A percentile compares a stretch with the other conserved stretches of the same genome.
Evolutionary conservation across 257 asterid genomes (phyloP).

Genomic region (Solanum rostratum): DNA sequence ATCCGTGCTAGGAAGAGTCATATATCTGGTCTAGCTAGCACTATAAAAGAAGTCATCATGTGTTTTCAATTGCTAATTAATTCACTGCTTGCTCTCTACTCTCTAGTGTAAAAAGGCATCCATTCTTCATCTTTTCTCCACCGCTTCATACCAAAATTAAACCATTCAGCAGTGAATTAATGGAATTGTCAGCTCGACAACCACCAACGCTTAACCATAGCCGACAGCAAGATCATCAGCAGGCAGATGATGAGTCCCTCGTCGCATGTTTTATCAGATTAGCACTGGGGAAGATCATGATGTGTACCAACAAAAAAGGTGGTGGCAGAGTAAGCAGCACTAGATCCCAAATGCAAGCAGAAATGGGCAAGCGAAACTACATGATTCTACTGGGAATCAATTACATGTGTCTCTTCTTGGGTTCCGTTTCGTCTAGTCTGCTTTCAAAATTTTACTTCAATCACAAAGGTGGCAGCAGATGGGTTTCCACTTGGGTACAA

Average conservation of each 20-base stretch:
- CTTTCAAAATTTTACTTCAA: slow-evolving; percentile 59
- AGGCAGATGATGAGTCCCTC: not conserved
- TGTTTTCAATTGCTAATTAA: not conserved
- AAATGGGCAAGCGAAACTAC: slow-evolving; percentile 14
- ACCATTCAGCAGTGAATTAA: not conserved
- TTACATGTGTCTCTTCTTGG: slow-evolving; percentile 33
- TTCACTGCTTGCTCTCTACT: not conserved
- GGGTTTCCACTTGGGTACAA: slow-evolving; percentile 77
- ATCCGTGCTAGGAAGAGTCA: too few relatives aligned
- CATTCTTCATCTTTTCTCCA: not conserved
- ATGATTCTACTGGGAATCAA: slow-evolving; percentile 26
- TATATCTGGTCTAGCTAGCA: too few relatives aligned
- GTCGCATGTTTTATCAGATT: not conserved
- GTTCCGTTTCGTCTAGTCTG: slow-evolving; percentile 43
- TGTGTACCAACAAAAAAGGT: not conserved
- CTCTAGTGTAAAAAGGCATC: not conserved
- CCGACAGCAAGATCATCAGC: not conserved
- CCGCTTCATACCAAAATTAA: not conserved
- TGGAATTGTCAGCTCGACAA: not conserved
- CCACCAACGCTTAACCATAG: not conserved
- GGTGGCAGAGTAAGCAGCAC: not conserved
- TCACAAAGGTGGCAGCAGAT: slow-evolving; percentile 59
- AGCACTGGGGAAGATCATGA: not conserved
- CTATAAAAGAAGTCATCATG: not conserved
- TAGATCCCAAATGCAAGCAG: not conserved